Base-by-base conservation (phyloP, 2,329 filamentous ascomycete genomes). In the Aspergillus ochraceoroseus region DNA sequence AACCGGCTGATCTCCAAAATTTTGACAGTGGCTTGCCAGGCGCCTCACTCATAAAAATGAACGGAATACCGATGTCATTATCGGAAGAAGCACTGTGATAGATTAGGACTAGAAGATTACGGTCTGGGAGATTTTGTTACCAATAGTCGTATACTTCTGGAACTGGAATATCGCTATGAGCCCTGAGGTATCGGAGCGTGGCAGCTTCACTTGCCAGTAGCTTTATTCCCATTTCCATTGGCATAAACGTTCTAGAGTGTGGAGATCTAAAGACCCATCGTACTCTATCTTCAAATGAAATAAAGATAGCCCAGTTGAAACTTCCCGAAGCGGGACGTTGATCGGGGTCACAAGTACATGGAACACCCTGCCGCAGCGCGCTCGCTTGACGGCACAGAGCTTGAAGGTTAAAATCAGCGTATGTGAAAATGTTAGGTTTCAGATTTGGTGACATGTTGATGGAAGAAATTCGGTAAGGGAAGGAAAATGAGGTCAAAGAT, bases 21-120 rank as follows among this genome's bases (percentile, higher is more conserved):
- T 43, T 51, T 41, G 35, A 46, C 8, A 64, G 47, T 22, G 54
- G 54, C 41, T 34, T 38, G 6, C 59, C 59, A 33, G 48, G 32
- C 19, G 60, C 60, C 49, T 61, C 52, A 47, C 54, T 61, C 54
- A 62, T 61, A 12, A 63, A 39, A 23, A 64, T 63, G 35, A 54
- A 63, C 12, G 60, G 60, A 22, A 62, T 39, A 2, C 55, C 55
- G 15, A 61, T 53, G 5, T 55, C 50, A 48, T 61, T 62, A 4
- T 39, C 23, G 7, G 23, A 34, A 1, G 41, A 46, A 29, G 41
- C 38, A 38, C 51, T 54, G 14, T 18, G 29, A 28, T 25, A 20
- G 12, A 18, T 49, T 43, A 49, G 34, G 11, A 28, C 12, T 22
- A 30, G 31, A 37, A 8, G 2, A 26, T 11, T 4, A 15, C 3